Conservation (phyloP, 805 yeast genomes). For the Blastobotrys robertii region DNA sequence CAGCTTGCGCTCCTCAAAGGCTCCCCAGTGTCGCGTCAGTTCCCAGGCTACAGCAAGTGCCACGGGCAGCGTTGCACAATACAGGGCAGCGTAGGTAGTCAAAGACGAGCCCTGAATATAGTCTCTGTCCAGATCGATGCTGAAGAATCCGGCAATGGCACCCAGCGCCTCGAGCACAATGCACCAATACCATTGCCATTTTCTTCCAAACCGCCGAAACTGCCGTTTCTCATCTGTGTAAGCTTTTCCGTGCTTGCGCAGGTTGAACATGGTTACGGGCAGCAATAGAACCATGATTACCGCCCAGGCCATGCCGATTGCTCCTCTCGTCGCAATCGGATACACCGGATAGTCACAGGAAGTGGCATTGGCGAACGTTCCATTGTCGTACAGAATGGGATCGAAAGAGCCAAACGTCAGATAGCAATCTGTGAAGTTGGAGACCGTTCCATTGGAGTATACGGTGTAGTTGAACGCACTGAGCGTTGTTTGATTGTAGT, state of each 20-base stretch:
- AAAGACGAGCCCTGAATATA: conserved; percentile 21
- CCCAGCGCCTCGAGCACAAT: conserved; percentile 16
- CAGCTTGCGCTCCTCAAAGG: conserved; percentile 21
- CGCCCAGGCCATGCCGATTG: conserved; percentile 18
- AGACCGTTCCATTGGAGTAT: conserved; percentile 22
- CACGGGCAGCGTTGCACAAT: conserved; percentile 15
- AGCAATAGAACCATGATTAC: conserved; percentile 13
- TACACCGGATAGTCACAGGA: conserved; percentile 19
- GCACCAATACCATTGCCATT: conserved; percentile 26
- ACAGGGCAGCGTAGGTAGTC: conserved; percentile 18
- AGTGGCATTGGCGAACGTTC: conserved; percentile 17
- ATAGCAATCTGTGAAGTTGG: conserved; percentile 21
- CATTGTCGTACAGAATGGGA: conserved; percentile 17
- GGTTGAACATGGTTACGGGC: conserved; percentile 19
- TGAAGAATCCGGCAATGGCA: conserved; percentile 23
- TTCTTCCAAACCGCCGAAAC: conserved; percentile 17
- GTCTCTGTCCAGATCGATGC: conserved; percentile 23
- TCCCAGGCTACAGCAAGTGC: conserved; percentile 19
- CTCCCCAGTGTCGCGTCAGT: conserved; percentile 23
- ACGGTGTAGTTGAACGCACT: conserved; percentile 14
- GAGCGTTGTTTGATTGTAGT: conserved; percentile 17
- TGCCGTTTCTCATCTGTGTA: conserved; percentile 15
- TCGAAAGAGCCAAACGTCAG: conserved; percentile 18
- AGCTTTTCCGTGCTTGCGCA: conserved; percentile 19
- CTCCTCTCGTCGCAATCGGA: conserved; percentile 18